These are phyloP conservation scores for Arthromyces matolae DNA, from an alignment of 768 basidiomycete species.

Conservation along the genomic window DNA sequence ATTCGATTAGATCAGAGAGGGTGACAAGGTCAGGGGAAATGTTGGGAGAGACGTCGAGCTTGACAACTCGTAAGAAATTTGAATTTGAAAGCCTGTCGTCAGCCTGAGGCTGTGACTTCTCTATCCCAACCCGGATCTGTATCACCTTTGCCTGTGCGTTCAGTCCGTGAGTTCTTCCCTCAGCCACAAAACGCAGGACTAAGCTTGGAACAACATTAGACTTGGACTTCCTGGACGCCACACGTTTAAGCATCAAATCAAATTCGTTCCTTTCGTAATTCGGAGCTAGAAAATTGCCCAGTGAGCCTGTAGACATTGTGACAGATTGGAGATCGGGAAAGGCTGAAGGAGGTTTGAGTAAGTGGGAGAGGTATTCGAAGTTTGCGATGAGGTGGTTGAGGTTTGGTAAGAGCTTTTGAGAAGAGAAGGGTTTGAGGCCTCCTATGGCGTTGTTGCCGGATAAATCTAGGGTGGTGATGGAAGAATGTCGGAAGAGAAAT, in stretches of 20 bases:
- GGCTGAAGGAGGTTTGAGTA: conserved; percentile 8
- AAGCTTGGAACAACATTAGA: conserved; percentile 1
- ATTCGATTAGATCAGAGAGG: neutral
- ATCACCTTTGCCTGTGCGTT: neutral
- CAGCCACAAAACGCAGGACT: conserved; percentile 8
- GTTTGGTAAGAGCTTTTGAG: conserved; percentile 9
- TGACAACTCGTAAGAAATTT: too few relatives aligned
- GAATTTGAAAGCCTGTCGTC: neutral
- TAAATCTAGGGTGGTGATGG: conserved; percentile 18
- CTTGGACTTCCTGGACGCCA: conserved; percentile 1
- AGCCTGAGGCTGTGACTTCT: neutral
- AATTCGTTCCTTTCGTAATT: neutral
- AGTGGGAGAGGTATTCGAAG: conserved; percentile 10
- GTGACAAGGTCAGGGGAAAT: conserved; percentile 1
- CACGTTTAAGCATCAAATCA: conserved; percentile 1
- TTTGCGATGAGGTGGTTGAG: conserved; percentile 8
- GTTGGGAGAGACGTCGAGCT: conserved; percentile 3
- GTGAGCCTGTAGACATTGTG: conserved; percentile 1
- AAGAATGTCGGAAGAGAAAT: conserved; percentile 18
- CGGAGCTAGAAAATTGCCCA: neutral
- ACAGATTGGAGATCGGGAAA: conserved; percentile 5
- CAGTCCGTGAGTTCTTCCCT: neutral
- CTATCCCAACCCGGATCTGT: neutral
- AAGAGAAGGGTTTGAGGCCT: conserved; percentile 1
- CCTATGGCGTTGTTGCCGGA: conserved; percentile 11